Base-by-base conservation (phyloP, 2,329 filamentous ascomycete genomes). In the Venturia asperata region DNA sequence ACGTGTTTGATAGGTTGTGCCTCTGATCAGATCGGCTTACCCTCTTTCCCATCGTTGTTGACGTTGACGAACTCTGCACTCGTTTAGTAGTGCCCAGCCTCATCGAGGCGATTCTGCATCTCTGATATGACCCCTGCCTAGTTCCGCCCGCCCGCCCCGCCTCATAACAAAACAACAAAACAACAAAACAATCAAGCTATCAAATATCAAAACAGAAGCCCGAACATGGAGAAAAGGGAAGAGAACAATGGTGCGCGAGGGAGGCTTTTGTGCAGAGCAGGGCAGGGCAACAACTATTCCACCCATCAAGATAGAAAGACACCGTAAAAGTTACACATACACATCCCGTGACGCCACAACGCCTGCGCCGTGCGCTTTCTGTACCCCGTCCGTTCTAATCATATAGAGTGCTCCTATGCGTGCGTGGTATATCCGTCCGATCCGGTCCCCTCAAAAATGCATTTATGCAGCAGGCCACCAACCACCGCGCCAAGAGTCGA, bases 341-440 rank as follows among this genome's bases (percentile, higher is more conserved):
- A 58, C 52, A 39, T n/a, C 30, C 47, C 52, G 30, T 58, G 52
- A 58, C 52, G 52, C 52, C 52, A 58, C 52, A 58, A 58, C 27
- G 52, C 52, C 52, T 58, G 52, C 52, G 52, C 52, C 30, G 30
- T 58, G 52, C 52, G 52, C 52, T 58, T 58, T 34, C 49, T 56
- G 24, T 15, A 34, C 15, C 13, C 60, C 37, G 30, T 34, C 39
- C 42, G 39, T 27, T 61, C 60, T 61, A 61, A 43, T 42, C 34
- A 9, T 37, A 43, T 27, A 61, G 58, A 61, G 37, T 6, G 30
- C 37, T 34, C 42, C 37, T 43, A 61, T 61, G 60, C 60, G 27
- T 61, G 60, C 60, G 27, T 61, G 60, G 60, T 61, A 61, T 61
- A 61, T 43, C 60, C 60, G 15, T 45, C 60, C 60, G 30, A 15